Evolutionary conservation across 106 monocot species (phyloP), one percentile per base, ranked within the genome.

Genomic region (Platanthera zijinensis): DNA sequence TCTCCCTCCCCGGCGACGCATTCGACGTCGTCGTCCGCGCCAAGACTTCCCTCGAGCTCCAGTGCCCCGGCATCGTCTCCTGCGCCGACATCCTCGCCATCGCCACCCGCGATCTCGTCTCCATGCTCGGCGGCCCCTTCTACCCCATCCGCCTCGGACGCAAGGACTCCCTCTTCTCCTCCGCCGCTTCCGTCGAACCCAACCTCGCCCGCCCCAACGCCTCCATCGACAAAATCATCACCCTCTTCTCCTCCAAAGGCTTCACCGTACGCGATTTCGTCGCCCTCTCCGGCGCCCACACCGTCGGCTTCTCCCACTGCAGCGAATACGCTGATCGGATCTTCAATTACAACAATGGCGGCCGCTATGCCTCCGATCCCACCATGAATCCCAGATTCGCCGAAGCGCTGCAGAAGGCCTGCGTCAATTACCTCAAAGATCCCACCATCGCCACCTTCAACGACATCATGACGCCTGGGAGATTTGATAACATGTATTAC

Each of bases 41-140:
- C 79, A 92, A 92, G 79, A 72, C 87, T 32, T 81, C 81, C 50
- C 79, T 92, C 39, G 92, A 92, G 81, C 84, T 92, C 57, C 54
- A 82, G 72, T 97, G 97, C 83, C 97, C 97, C 9, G 91, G 86
- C 1, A 73, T 91, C 13, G 97, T 97, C 53, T 97, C 97, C 19
- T 97, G 97, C 78, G 85, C 97, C 50, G 97, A 97, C 78, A 85
- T 97, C 79, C 84, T 94, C 10, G 91, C 97, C 71, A 46, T 92
- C 17, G 89, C 92, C 49, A 75, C 92, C 32, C 80, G 89, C 30
- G 85, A 85, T 80, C 87, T 89, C 66, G 69, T 92, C 71, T 57
- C 84, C 72, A 92, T 92, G 86, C 77, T 89, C 19, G 91, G 92
- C 59, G 91, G 90, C 57, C 89, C 68, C 7, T 88, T 79, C 77